Percentiles rank a stretch among this genome's conserved stretches.
phyloP scores from a whole-genome alignment of 2,329 filamentous ascomycete genomes.

The Fusarium xyrophilum region DNA sequence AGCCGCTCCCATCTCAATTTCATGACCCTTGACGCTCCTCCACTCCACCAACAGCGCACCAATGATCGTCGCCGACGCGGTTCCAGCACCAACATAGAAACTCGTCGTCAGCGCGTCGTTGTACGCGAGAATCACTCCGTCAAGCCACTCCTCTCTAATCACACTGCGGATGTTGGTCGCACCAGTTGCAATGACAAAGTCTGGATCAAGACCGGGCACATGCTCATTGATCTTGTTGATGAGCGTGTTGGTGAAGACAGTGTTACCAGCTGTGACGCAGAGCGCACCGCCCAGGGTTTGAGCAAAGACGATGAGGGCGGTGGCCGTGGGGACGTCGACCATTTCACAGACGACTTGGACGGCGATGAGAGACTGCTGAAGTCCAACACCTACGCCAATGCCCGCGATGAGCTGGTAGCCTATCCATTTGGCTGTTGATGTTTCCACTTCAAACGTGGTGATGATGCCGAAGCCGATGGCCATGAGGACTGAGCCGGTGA shows the following conservation, averaged over 20 bases:
- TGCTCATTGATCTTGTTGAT: conserved; percentile 47
- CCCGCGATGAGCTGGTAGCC: conserved; percentile 51
- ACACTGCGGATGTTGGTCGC: conserved; percentile 48
- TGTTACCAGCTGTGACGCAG: conserved; percentile 58
- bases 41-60: conserved; percentile 57
- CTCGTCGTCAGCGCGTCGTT: conserved; percentile 53
- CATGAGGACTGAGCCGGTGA: conserved; percentile 45
- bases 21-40: conserved; percentile 65
- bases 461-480: conserved; percentile 52
- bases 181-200: conserved; percentile 45
- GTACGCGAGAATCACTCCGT: conserved; percentile 51
- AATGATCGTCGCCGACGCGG: conserved; percentile 53
- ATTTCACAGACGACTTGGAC: conserved; percentile 49
- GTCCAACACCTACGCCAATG: conserved; percentile 49
- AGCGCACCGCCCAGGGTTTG: conserved; percentile 53
- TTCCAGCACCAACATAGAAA: conserved; percentile 53
- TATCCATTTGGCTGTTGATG: conserved; percentile 50
- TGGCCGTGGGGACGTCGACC: conserved; percentile 47
- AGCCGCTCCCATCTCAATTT: conserved; percentile 44
- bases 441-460: conserved; percentile 49
- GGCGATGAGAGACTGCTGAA: conserved; percentile 56
- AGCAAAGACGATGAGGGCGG: conserved; percentile 43
- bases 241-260: conserved; percentile 58
- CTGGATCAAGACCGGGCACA: conserved; percentile 47
- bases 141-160: conserved; percentile 42